A percentile compares a stretch with the other conserved stretches of the same genome.
These are phyloP conservation scores for Pseudotsuga menziesii DNA, from an alignment of 75 land plant genomes.

Conservation along the genomic window DNA sequence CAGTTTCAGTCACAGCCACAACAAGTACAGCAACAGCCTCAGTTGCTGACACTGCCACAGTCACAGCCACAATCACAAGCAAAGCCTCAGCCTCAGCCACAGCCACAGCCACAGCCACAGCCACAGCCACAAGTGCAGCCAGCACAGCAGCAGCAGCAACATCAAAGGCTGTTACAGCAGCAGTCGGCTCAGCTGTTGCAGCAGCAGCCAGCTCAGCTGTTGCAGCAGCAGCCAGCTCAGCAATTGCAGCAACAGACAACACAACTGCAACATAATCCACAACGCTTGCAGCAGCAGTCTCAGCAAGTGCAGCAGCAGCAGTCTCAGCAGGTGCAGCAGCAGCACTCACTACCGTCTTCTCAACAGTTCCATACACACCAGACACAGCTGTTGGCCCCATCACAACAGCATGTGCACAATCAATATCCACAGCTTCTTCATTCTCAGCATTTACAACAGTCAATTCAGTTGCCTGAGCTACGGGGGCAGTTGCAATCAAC, in stretches of 20 bases:
- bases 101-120: slow-evolving; percentile 28
- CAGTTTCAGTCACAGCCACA: slow-evolving; percentile 15
- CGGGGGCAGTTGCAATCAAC: slow-evolving; percentile 1
- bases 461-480: slow-evolving; percentile 11
- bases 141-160: slow-evolving; percentile 25
- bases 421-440: slow-evolving; percentile 2
- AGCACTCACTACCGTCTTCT: slow-evolving; percentile 26
- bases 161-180: slow-evolving; percentile 23
- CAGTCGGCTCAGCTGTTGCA: slow-evolving; percentile 26
- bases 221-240: slow-evolving; percentile 20
- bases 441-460: slow-evolving; percentile 1
- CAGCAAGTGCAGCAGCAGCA: slow-evolving; percentile 44
- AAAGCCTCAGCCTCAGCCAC: slow-evolving; percentile 30
- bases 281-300: slow-evolving; percentile 20
- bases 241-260: slow-evolving; percentile 32
- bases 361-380: slow-evolving; percentile 44
- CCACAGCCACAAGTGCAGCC: slow-evolving; percentile 34
- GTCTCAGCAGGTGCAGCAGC: slow-evolving; percentile 25
- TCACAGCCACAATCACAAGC: slow-evolving; percentile 23
- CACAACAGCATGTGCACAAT: not conserved
- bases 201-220: slow-evolving; percentile 26
- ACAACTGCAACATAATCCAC: slow-evolving; percentile 27
- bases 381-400: slow-evolving; percentile 21
- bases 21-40: slow-evolving; percentile 30
- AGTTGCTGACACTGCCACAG: slow-evolving; percentile 22